Evolutionary conservation across 108 stramenopile genomes (phyloP).

Genomic region (Pinguiococcus pyrenoidosus): DNA sequence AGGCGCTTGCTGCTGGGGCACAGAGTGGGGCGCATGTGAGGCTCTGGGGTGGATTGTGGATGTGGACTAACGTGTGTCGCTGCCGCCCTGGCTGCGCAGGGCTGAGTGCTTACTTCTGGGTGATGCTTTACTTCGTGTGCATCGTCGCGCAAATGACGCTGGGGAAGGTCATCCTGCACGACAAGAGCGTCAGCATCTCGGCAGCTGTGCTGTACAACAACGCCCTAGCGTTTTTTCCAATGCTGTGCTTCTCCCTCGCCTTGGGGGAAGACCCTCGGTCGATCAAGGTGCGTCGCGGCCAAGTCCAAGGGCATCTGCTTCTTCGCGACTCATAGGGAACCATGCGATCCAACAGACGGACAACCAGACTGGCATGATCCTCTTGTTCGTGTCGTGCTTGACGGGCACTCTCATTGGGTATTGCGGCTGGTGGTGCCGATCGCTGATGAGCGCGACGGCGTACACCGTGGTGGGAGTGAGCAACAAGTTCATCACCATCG

Average conservation of each 20-base stretch:
- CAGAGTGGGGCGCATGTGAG: no score
- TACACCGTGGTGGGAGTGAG: slow-evolving; percentile 15
- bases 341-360: no score
- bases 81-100: no score
- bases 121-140: slow-evolving; percentile 4
- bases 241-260: no score
- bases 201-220: slow-evolving; percentile 10
- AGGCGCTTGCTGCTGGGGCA: no score
- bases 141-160: slow-evolving; percentile 14
- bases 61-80: no score
- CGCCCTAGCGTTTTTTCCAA: neutral
- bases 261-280: no score
- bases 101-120: slow-evolving; percentile 5
- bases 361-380: neutral
- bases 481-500: slow-evolving; percentile 17
- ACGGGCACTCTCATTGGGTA: slow-evolving; percentile 1
- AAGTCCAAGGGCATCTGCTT: no score
- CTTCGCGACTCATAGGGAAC: no score
- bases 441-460: slow-evolving; percentile 5
- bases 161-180: slow-evolving; percentile 7
- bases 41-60: no score
- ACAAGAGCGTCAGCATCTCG: slow-evolving; percentile 6
- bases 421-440: slow-evolving; percentile 5
- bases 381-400: neutral
- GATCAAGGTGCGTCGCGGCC: no score